Conservation (phyloP, 495 filamentous ascomycete species). For the Aspergillus saccharolyticus region DNA sequence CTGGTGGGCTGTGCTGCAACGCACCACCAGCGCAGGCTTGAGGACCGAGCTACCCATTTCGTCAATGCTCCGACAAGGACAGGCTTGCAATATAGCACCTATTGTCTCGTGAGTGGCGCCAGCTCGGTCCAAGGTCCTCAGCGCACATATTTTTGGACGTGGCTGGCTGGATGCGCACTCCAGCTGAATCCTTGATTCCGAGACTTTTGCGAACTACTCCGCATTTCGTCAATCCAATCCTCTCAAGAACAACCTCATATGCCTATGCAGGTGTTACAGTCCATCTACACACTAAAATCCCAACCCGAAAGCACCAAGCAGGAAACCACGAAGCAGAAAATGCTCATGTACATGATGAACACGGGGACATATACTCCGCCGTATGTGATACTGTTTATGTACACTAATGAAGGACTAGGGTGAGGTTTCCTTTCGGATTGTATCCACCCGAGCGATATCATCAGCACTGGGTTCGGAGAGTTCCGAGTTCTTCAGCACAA, state of each 20-base stretch:
- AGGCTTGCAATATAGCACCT: too few relatives aligned
- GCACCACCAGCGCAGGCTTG: neutral
- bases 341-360: too few relatives aligned
- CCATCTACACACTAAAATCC: neutral
- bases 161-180: too few relatives aligned
- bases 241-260: neutral
- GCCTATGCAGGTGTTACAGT: neutral
- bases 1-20: neutral
- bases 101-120: too few relatives aligned
- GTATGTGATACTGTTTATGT: neutral
- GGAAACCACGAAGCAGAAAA: too few relatives aligned
- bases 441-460: constrained; percentile 27
- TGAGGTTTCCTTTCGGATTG: constrained; percentile 27
- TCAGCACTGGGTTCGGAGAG: constrained; percentile 26
- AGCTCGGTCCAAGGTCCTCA: too few relatives aligned
- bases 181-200: too few relatives aligned
- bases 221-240: neutral
- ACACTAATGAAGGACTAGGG: neutral
- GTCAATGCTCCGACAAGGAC: neutral
- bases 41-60: neutral
- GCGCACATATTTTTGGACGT: too few relatives aligned
- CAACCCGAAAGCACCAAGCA: neutral
- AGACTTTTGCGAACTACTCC: too few relatives aligned
- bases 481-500: constrained; percentile 29
- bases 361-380: neutral